Evolutionary conservation across 768 basidiomycete genomes (phyloP), one percentile per base, ranked within the genome.

Genomic region (Asterophora lycoperdoides): DNA sequence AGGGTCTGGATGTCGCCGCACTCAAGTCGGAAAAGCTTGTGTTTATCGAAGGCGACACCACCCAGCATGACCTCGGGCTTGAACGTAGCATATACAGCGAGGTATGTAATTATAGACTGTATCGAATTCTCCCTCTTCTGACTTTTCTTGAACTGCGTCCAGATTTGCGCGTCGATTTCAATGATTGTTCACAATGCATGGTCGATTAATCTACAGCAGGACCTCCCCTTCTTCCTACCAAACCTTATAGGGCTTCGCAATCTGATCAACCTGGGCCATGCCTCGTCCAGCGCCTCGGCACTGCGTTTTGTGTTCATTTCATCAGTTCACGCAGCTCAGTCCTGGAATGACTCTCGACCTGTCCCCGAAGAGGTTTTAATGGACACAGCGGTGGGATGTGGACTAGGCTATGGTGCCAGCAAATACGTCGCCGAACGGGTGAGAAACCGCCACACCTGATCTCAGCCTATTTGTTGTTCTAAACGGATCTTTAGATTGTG

Each of bases 161-260:
- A 73, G 73, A 56, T 74, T 1, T 56, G 56, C 4, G 53, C 46
- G 1, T 66, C 68, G 0, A 57, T 72, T 35, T 68, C 65, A 5
- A 30, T 67, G 32, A 60, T 74, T 41, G 66, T 74, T 19, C 72
- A 74, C 48, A 70, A 64, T 7, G 72, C 73, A 4, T 75, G 74
- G 74, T 62, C 57, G 17, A 59, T 70, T 20, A 61, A 68, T 50
- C 69, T 81, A 62, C 76, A 76, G 44, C 65, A 78, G 1, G 64
- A 69, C 8, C 60, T 80, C 32, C 63, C 68, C 1, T 77, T 76
- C 4, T 81, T 80, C 45, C 77, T 79, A 49, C 53, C 69, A 2
- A 72, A 77, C 53, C 64, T 81, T 32, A 61, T 57, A 11, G 74
- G 74, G 20, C 74, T 71, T 2, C 66, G 75, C 26, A 71, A 74